phyloP scores from a whole-genome alignment of 2,329 filamentous ascomycete species.

The Microthyrium microscopicum region DNA sequence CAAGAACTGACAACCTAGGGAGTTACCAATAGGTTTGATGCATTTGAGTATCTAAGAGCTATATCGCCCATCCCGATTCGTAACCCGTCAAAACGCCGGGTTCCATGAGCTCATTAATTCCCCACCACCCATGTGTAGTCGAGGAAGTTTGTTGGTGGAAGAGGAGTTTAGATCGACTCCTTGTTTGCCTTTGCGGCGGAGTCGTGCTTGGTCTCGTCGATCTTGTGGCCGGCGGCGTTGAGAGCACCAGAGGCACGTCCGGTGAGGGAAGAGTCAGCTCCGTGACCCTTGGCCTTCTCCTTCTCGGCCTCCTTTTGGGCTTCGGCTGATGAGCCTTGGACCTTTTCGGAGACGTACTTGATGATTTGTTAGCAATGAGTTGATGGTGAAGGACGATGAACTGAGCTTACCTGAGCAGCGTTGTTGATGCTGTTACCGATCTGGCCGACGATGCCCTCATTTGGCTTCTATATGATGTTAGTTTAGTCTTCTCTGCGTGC shows the following conservation, averaged over 20 bases:
- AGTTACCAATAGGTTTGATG: too few species aligned
- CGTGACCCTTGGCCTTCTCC: slow-evolving; percentile 41
- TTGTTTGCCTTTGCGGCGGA: slow-evolving; percentile 32
- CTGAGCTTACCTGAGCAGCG: too few species aligned
- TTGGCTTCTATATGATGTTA: too few species aligned
- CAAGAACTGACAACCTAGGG: too few species aligned
- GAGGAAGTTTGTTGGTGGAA: neutral
- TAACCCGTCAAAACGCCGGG: too few species aligned
- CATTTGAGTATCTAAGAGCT: too few species aligned
- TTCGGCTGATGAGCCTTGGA: slow-evolving; percentile 39
- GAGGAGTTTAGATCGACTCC: slow-evolving; percentile 13
- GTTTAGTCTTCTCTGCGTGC: too few species aligned
- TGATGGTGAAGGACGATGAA: slow-evolving; percentile 41
- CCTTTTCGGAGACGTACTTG: slow-evolving; percentile 38
- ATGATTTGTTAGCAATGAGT: neutral
- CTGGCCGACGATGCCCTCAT: slow-evolving; percentile 27
- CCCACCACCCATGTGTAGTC: too few species aligned
- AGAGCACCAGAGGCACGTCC: slow-evolving; percentile 39
- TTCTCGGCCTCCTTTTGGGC: slow-evolving; percentile 56
- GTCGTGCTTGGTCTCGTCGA: slow-evolving; percentile 35
- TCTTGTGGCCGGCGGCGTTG: slow-evolving; percentile 35
- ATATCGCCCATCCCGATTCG: too few species aligned
- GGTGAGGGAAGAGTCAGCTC: slow-evolving; percentile 32
- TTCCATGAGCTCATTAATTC: too few species aligned
- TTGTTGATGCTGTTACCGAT: slow-evolving; percentile 29